Evolutionary conservation across 768 basidiomycete genomes (phyloP).

Genomic region (Termitomyces sp.): DNA sequence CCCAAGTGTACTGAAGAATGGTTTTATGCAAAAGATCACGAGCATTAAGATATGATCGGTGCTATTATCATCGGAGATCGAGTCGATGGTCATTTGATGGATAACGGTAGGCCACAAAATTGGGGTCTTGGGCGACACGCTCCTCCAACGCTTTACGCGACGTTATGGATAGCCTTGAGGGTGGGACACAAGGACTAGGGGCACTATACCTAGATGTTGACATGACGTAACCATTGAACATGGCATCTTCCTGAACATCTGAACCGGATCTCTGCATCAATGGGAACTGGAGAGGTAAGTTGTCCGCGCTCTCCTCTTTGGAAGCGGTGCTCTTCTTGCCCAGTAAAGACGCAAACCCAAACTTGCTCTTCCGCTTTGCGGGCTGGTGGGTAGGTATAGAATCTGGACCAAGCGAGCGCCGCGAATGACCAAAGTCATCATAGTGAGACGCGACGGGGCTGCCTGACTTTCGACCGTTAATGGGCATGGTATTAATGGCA

Average conservation of each 20-base stretch:
- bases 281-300: conserved; percentile 41
- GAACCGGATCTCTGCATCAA: conserved; percentile 37
- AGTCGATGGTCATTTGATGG: conserved; percentile 72
- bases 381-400: conserved; percentile 17
- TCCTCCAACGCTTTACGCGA: conserved; percentile 72
- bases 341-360: conserved; percentile 63
- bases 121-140: conserved; percentile 78
- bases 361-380: conserved; percentile 68
- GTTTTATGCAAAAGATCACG: not conserved
- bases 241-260: conserved; percentile 45
- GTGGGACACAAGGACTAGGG: conserved; percentile 30
- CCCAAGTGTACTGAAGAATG: not conserved
- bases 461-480: conserved; percentile 23
- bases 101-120: conserved; percentile 85
- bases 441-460: conserved; percentile 42
- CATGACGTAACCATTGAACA: conserved; percentile 40
- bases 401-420: conserved; percentile 48
- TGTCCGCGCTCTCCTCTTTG: conserved; percentile 28
- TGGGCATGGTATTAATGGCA: conserved; percentile 46
- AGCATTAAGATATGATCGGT: not conserved
- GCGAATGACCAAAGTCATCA: conserved; percentile 71
- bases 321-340: conserved; percentile 43
- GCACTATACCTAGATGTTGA: conserved; percentile 50
- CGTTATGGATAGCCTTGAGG: conserved; percentile 55
- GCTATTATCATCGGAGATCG: conserved; percentile 43